These are phyloP conservation scores for Penicillium sp. DNA, from an alignment of 2,329 filamentous ascomycete species.

Conservation along the genomic window DNA sequence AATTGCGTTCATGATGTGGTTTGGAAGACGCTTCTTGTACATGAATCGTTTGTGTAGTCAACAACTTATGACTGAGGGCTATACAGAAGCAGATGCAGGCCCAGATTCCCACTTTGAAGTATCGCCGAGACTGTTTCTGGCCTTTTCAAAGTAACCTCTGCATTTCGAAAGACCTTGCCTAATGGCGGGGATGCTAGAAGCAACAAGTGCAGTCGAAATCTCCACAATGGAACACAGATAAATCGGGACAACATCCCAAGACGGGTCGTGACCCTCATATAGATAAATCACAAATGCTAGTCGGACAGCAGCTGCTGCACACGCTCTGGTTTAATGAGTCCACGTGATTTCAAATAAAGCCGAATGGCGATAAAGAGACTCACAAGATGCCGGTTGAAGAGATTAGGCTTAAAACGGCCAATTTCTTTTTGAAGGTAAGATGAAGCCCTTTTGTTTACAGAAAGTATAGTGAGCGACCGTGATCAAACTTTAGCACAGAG, in stretches of 20 bases:
- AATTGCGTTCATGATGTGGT: background rate
- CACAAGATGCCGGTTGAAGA: background rate
- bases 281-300: background rate
- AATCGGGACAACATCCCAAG: background rate
- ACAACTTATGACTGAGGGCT: background rate
- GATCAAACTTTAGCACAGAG: background rate
- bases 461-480: background rate
- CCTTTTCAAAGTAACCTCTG: background rate
- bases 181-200: background rate
- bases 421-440: background rate
- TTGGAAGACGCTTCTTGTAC: background rate
- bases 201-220: background rate
- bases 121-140: background rate
- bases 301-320: background rate
- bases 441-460: background rate
- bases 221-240: background rate
- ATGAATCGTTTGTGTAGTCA: background rate
- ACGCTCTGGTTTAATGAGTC: background rate
- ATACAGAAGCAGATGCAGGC: background rate
- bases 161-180: background rate
- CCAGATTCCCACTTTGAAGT: background rate
- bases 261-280: background rate
- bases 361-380: background rate
- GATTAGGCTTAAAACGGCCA: background rate
- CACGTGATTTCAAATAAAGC: background rate